phyloP scores from a whole-genome alignment of 148 eudicot species.

The Nepenthes gracilis region DNA sequence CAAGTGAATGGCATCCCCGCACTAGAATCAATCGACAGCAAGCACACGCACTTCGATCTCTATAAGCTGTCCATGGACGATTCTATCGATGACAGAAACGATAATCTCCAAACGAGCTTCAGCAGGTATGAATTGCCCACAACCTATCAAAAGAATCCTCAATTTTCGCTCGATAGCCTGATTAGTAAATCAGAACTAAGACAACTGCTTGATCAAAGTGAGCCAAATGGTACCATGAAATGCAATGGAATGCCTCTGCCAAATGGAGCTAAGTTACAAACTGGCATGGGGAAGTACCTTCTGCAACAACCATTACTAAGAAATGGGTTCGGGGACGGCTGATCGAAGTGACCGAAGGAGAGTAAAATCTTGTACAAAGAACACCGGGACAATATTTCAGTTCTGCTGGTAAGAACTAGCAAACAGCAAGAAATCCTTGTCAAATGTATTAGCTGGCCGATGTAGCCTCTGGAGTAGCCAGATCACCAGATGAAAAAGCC shows the following conservation, averaged over 20 bases:
- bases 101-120: conserved; percentile 1
- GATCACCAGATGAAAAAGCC: no score
- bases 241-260: conserved; percentile 4
- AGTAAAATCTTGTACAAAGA: conserved; percentile 5
- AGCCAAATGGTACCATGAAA: conserved; percentile 20
- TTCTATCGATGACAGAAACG: conserved; percentile 5
- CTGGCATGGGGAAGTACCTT: conserved; percentile 6
- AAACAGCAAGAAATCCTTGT: background rate
- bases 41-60: conserved; percentile 13
- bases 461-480: no score
- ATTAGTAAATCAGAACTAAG: conserved; percentile 8
- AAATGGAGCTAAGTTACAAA: background rate
- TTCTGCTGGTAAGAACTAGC: background rate
- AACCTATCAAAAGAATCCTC: background rate
- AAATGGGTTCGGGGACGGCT: conserved; percentile 92
- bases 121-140: conserved; percentile 8
- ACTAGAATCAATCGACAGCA: conserved; percentile 8
- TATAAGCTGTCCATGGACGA: conserved; percentile 8
- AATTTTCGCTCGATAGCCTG: conserved; percentile 3
- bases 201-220: conserved; percentile 8
- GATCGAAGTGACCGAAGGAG: conserved; percentile 52
- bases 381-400: background rate
- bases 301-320: conserved; percentile 19
- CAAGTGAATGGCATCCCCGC: conserved; percentile 29
- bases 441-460: no score